These are phyloP conservation scores for Rhodotorula graminis DNA, from an alignment of 768 basidiomycete species.

Conservation along the genomic window DNA sequence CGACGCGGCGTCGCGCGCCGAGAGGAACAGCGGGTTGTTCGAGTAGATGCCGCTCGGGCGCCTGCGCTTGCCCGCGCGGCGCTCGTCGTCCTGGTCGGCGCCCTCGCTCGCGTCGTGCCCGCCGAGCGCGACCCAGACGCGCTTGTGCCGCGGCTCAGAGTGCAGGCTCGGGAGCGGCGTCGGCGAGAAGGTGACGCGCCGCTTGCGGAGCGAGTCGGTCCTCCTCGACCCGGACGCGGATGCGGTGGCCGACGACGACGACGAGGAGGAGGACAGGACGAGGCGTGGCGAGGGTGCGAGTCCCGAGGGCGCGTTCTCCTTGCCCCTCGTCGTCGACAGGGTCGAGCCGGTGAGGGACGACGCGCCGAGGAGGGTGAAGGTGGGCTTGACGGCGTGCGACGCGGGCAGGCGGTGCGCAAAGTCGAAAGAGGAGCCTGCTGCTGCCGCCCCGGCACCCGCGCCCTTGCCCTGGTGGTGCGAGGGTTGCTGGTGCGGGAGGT, in stretches of 20 bases:
- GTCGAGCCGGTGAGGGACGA: neutral
- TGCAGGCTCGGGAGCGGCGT: constrained; percentile 30
- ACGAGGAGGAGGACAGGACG: neutral
- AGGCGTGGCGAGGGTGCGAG: neutral
- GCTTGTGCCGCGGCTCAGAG: constrained; percentile 20
- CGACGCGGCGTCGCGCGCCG: neutral
- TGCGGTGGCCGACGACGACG: neutral
- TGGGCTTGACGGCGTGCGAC: neutral
- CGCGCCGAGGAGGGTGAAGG: neutral
- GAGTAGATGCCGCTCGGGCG: constrained; percentile 6
- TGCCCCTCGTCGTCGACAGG: neutral
- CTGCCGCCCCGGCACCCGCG: neutral
- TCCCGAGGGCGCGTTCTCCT: neutral
- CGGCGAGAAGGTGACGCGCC: constrained; percentile 25
- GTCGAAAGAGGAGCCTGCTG: neutral
- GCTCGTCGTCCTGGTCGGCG: neutral
- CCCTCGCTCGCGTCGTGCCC: neutral
- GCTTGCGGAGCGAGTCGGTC: neutral
- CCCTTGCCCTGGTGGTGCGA: neutral
- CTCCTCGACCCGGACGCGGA: neutral
- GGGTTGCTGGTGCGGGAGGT: neutral
- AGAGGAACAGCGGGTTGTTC: constrained; percentile 23
- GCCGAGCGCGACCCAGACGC: neutral
- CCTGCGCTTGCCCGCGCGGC: neutral
- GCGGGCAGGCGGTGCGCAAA: neutral